Base-by-base conservation (phyloP, 352 stramenopile genomes). In the Phytopythium oedochilum region DNA sequence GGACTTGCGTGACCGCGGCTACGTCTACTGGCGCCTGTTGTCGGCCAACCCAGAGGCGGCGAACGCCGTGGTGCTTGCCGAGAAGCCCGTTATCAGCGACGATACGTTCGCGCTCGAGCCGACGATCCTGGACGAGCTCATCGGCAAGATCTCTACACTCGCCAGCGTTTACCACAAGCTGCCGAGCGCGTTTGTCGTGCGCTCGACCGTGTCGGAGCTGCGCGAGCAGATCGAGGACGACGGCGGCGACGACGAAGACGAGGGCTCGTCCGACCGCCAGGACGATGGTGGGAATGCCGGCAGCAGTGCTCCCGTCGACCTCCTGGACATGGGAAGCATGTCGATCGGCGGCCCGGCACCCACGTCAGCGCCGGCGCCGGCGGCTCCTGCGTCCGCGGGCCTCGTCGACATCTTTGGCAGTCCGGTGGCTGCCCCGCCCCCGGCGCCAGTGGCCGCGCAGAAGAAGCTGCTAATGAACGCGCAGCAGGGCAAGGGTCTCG, bases 31-130 rank as follows among this genome's bases (percentile, higher is more conserved):
- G 97, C 89, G 97, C 39, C 71, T 99, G 23, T 73, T 99, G 25
- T 97, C 88, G n/a, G 97, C 96, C 0, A 98, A 99, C 77, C 97
- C 97, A 0, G 96, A 99, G 66, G 97, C 96, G 12, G 97, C 97
- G 35, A 98, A 98, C 58, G 94, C 97, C 25, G 96, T 99, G 11
- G 97, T 99, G 29, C 80, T 99, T 5, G 94, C 94, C 9, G 96
- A 99, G 70, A 99, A 99, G 65, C 97, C 97, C 5, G 95, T 98
- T n/a, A 99, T 99, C 79, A 97, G 89, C 62, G 97, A 99, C 75
- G 96, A 99, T 70, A 99, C 96, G 28, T 98, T 97, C 54, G 81
- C 85, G 1, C 75, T 99, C 23, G 97, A 99, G 65, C 83, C 94
- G 26, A 82, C 83, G 22, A 80, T 99, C 51, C 76, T 99, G 10